Conservation (phyloP, 2,329 filamentous ascomycete genomes). For the Fusarium setosum region DNA sequence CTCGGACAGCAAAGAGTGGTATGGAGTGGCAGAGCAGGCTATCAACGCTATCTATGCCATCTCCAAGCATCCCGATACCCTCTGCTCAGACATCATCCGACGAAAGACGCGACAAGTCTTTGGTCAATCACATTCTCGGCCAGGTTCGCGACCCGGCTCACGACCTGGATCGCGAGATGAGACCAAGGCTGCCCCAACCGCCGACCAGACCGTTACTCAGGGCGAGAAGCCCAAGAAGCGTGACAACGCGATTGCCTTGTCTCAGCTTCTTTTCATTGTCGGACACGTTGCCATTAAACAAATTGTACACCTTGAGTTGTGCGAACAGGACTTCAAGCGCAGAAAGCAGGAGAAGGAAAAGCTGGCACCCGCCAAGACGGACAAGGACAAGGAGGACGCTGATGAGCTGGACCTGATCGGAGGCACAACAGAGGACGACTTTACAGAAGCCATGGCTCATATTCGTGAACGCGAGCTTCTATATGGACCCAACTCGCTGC, state of each 20-base stretch:
- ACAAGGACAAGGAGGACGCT: slow-evolving; percentile 71
- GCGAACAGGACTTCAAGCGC: slow-evolving; percentile 97
- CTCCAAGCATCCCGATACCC: slow-evolving; percentile 91
- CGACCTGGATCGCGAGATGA: slow-evolving; percentile 60
- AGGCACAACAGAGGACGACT: slow-evolving; percentile 94
- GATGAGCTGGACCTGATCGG: slow-evolving; percentile 97
- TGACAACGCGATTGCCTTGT: slow-evolving; percentile 80
- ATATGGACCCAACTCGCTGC: slow-evolving; percentile 83
- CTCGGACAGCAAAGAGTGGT: slow-evolving; percentile 95
- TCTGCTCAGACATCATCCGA: slow-evolving; percentile 91
- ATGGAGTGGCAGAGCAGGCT: slow-evolving; percentile 94
- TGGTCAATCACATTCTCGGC: slow-evolving; percentile 54
- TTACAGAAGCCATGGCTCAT: slow-evolving; percentile 86
- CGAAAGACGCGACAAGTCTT: slow-evolving; percentile 89
- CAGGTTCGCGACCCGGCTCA: slow-evolving; percentile 58
- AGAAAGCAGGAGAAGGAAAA: slow-evolving; percentile 92
- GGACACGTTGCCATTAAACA: slow-evolving; percentile 98
- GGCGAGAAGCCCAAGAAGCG: slow-evolving; percentile 62
- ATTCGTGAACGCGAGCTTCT: slow-evolving; percentile 86
- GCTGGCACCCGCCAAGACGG: slow-evolving; percentile 58
- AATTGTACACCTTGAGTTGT: slow-evolving; percentile 97
- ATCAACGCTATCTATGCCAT: slow-evolving; percentile 95
- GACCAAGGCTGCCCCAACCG: slow-evolving; percentile 48
- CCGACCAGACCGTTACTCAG: slow-evolving; percentile 49
- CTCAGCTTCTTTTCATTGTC: slow-evolving; percentile 93